Conservation (phyloP, 2,329 filamentous ascomycete species). For the Fusarium sp. region DNA sequence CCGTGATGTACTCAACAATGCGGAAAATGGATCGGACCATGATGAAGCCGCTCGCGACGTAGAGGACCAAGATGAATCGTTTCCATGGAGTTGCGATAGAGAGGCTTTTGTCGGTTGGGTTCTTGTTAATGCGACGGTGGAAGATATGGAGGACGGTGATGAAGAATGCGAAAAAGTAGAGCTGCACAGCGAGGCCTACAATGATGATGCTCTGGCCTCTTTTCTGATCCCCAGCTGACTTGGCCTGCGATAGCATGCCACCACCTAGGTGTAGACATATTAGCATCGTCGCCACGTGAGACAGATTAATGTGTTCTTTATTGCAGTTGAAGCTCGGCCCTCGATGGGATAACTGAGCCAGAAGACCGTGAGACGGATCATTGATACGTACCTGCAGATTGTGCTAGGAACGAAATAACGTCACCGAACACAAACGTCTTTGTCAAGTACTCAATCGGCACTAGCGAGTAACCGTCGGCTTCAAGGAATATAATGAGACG, state of each 20-base stretch:
- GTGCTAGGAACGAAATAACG: constrained; percentile 52
- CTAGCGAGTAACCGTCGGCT: constrained; percentile 52
- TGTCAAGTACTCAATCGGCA: constrained; percentile 55
- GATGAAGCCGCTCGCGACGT: constrained; percentile 43
- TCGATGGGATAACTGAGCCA: no score
- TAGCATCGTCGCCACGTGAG: no score
- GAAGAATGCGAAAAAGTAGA: background rate
- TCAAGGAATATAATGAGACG: constrained; percentile 50
- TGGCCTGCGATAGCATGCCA: background rate
- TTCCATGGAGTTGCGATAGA: background rate
- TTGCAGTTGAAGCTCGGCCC: no score
- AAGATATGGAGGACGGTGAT: background rate
- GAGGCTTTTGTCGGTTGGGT: background rate
- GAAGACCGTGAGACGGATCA: no score
- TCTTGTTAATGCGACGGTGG: background rate
- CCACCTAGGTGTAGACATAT: background rate
- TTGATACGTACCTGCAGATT: constrained; percentile 16
- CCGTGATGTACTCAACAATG: constrained; percentile 51
- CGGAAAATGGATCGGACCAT: constrained; percentile 52
- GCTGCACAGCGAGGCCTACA: background rate
- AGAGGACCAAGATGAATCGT: constrained; percentile 24
- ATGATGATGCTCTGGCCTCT: background rate
- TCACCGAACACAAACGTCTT: constrained; percentile 63
- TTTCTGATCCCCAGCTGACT: background rate
- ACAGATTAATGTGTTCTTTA: no score